Conservation (phyloP, 1,284 basidiomycete species). For the Leccinum fallax region DNA sequence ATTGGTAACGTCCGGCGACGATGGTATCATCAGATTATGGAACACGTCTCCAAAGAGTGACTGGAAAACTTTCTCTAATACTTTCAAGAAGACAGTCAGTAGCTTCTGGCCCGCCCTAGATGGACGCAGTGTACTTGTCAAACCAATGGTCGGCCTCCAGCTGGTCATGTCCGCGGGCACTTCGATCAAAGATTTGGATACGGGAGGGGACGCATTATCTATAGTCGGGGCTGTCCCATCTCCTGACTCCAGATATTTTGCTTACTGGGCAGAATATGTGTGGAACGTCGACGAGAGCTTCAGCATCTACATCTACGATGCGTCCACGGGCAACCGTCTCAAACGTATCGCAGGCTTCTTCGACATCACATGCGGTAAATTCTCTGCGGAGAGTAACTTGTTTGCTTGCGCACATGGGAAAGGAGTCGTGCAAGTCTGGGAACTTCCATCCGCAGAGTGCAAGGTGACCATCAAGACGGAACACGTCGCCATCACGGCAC, state of each 20-base stretch:
- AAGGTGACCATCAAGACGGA: constrained; percentile 17
- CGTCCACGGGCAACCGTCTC: constrained; percentile 20
- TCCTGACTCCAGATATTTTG: constrained; percentile 25
- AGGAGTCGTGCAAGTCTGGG: constrained; percentile 24
- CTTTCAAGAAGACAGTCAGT: background rate
- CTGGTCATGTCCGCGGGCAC: constrained; percentile 8
- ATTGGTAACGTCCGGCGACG: constrained; percentile 11
- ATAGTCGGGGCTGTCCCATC: constrained; percentile 16
- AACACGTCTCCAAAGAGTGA: constrained; percentile 8
- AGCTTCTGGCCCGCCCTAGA: constrained; percentile 20
- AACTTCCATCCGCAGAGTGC: constrained; percentile 14
- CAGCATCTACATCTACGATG: constrained; percentile 23
- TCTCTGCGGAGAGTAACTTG: constrained; percentile 18
- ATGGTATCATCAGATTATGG: constrained; percentile 19
- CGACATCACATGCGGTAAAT: constrained; percentile 16
- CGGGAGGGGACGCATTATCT: constrained; percentile 16
- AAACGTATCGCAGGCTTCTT: constrained; percentile 20
- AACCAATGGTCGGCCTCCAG: constrained; percentile 14
- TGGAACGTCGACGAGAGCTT: constrained; percentile 22
- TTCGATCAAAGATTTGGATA: constrained; percentile 19
- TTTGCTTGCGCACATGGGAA: constrained; percentile 24
- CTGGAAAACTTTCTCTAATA: constrained; percentile 13
- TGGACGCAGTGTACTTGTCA: constrained; percentile 17
- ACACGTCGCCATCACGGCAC: constrained; percentile 16
- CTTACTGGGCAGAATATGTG: constrained; percentile 23